Base-by-base conservation (phyloP, 768 basidiomycete genomes). In the Tephrocybe sp. region DNA sequence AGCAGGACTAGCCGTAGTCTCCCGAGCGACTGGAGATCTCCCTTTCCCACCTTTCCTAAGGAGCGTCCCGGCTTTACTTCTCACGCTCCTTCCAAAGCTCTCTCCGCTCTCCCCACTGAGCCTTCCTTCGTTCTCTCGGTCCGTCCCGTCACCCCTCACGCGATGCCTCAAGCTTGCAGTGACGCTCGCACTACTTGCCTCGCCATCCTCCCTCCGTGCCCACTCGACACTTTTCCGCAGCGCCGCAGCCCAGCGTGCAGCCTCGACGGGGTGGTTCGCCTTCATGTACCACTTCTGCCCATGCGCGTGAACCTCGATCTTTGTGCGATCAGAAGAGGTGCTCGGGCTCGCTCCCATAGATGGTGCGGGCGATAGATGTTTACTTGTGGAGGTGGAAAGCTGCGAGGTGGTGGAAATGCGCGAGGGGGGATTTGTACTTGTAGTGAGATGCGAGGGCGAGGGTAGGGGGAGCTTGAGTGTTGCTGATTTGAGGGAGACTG, bases 241-340 rank as follows among this genome's bases (percentile, higher is more conserved):
- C 0, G 86, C 88, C 51, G 87, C 83, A 1, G 84, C 82, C 95
- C 95, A 98, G 10, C 94, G 78, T 3, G 86, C 77, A 4, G 91
- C 91, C 67, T 98, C 95, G 4, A 90, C 90, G 0, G 88, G 91
- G 60, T 97, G 93, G 55, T 85, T 89, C 0, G 88, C 88, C 50
- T 85, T 87, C 68, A 93, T 75, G 64, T 86, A 87, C 90, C 90
- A 91, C 65, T 85, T 90, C 60, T 88, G 85, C 0, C 73, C 64
- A 37, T 76, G 70, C 2, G 85, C 83, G 53, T 86, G 83, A 4
- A 98, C 80, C 62, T 96, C 93, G 59, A 98, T 95, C 12, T 91
- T 84, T 17, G 84, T 73, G 43, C 85, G 80, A 55, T 89, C 84
- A 23, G 66, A 66, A 6, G 75, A 59, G 10, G 34, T 17, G 18